Base-by-base conservation (phyloP, 495 filamentous ascomycete genomes). In the Penicillium maclennaniae region DNA sequence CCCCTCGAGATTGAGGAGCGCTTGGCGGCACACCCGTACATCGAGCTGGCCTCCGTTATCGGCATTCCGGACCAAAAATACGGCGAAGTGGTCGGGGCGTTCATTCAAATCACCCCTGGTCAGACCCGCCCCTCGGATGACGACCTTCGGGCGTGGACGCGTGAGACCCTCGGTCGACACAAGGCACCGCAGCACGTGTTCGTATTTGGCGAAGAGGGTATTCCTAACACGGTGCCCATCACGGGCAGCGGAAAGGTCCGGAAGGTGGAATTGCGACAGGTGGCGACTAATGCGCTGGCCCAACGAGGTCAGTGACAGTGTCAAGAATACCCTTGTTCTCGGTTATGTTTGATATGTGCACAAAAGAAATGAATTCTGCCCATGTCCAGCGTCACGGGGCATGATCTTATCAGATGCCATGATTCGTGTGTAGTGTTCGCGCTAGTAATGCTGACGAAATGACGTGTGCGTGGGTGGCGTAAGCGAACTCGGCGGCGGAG, bases 191-290 rank as follows among this genome's bases (percentile, higher is more conserved):
- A 76, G 45, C 75, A 86, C 56, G 63, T 88, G 16, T 87, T 87
- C 56, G 86, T 83, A 65, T 76, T 87, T 45, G 84, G 84, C 0
- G 66, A 80, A 56, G 79, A 80, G 45, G 81, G 76, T n/a, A 70
- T 83, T n/a, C 74, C 78, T 16, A 65, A 55, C 4, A 69, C 75
- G 8, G 70, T 85, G 4, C 85, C 85, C 4, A 68, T 87, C 48
- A 88, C 85, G 28, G 85, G 85, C 1, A 88, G 85, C 63, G 85
- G 85, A 7, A 88, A 88, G 70, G 79, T 88, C 19, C 76, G 83
- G 56, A 87, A 88, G 69, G 81, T 81, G 67, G 80, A 84, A 63
- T 72, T 88, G 70, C 78, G 81, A 20, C 69, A 81, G 59, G 65
- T 80, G 54, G 83, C 81, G 7, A 78, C 77, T 48, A 62, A 66